Conservation (phyloP, 164 flowering plant species). For the Macadamia tetraphylla region DNA sequence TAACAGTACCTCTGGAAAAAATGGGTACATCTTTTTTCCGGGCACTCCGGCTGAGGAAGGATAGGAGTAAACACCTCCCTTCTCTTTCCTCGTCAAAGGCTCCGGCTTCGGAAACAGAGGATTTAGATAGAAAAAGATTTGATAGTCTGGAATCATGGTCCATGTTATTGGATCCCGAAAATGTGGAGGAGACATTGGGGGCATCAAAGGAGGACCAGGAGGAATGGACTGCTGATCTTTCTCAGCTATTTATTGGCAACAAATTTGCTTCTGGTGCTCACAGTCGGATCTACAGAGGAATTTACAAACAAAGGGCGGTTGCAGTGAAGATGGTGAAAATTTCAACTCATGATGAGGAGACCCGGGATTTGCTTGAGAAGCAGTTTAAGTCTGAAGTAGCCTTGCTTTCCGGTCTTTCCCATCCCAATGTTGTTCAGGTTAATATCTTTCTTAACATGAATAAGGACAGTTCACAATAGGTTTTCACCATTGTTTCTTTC, state of each 20-base stretch:
- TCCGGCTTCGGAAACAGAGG: conserved; percentile 42
- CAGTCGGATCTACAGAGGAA: conserved; percentile 86
- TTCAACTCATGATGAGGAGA: conserved; percentile 69
- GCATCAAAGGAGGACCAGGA: conserved; percentile 50
- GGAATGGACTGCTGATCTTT: conserved; percentile 95
- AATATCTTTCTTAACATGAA: too few species aligned
- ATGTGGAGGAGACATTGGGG: conserved; percentile 75
- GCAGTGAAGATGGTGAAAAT: conserved; percentile 94
- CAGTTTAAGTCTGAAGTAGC: conserved; percentile 89
- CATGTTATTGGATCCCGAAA: conserved; percentile 80
- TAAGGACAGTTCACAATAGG: too few species aligned
- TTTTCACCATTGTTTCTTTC: too few species aligned
- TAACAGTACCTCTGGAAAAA: conserved; percentile 2
- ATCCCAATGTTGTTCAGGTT: conserved; percentile 92
- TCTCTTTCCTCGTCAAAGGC: conserved; percentile 29
- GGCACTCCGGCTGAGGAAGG: conserved; percentile 39
- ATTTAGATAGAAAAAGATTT: conserved; percentile 69
- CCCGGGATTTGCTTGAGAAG: conserved; percentile 56
- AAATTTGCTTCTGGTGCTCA: conserved; percentile 96
- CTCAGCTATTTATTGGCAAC: conserved; percentile 90
- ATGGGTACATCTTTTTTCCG: conserved; percentile 63
- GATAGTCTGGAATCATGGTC: conserved; percentile 98
- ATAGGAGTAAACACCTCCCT: conserved; percentile 33
- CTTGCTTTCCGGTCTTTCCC: conserved; percentile 79
- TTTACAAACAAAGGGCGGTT: conserved; percentile 93